Base-by-base conservation (phyloP, 192 early-diverging fungal genomes). In the Chytriomyces hyalinus region DNA sequence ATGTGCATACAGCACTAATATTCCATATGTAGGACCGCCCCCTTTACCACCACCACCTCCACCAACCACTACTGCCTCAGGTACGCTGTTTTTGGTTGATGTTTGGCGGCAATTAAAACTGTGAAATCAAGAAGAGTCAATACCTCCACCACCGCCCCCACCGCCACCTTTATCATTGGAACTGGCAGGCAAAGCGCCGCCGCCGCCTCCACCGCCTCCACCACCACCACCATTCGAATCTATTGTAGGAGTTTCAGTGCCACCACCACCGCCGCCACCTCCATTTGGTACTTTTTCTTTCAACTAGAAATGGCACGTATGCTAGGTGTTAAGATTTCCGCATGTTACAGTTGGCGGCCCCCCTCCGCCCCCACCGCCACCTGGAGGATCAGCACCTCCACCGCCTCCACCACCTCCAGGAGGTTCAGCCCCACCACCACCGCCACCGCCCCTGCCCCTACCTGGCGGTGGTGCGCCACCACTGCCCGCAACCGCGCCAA, bases 391-490 rank as follows among this genome's bases (percentile, higher is more conserved):
- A 11, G 36, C 3, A 43, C 67, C 69, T 9, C 78, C 79, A 36
- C 79, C 80, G 15, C 79, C 80, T 61, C 75, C 75, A n/a, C 78
- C 79, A 77, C 80, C 78, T 10, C 20, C 61, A 15, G 53, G 20
- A 22, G 13, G 10, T 22, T 9, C n/a, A 22, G 17, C 61, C 0
- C 61, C 70, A 67, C 76, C 80, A 46, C 84, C 84, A 20, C 82
- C 82, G 24, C 82, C 82, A n/a, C 77, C 79, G 49, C 75, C 79
- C 17, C 76, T 81, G 49, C 75, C 79, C 17, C 76, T 81, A 20
- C 74, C 78, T 20, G 79, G 44, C 6, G 59, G 77, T 60, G 15
- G 65, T n/a, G 76, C 65, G 45, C 72, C 77, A 47, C 70, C 79
- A 74, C 80, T 73, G 22, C 80, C 79, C 13, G 68, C 22, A 13